Conservation (phyloP, 805 yeast species). For the Wickerhamiella kurtzmanii region DNA sequence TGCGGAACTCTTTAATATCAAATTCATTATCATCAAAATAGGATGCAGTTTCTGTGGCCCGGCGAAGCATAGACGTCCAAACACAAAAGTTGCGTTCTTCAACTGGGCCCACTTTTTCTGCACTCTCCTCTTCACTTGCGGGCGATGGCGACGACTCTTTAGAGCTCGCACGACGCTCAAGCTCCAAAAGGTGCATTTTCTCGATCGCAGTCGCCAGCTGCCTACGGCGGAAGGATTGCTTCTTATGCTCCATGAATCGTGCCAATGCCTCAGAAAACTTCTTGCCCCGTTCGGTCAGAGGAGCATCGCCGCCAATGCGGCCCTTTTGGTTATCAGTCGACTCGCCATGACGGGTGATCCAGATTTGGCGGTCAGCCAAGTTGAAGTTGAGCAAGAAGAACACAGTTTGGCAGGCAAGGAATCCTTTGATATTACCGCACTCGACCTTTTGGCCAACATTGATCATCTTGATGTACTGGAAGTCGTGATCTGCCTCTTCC, state of each 20-base stretch:
- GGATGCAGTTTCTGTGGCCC: constrained; percentile 68
- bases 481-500: constrained; percentile 46
- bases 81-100: constrained; percentile 72
- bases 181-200: constrained; percentile 31
- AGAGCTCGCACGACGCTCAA: background rate
- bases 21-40: constrained; percentile 60
- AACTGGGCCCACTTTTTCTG: constrained; percentile 21
- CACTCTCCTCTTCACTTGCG: constrained; percentile 21
- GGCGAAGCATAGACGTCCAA: constrained; percentile 78
- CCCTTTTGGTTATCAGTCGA: constrained; percentile 75
- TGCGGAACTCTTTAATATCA: constrained; percentile 75
- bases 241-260: constrained; percentile 57
- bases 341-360: constrained; percentile 94
- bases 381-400: constrained; percentile 84
- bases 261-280: constrained; percentile 62
- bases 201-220: constrained; percentile 44
- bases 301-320: constrained; percentile 82
- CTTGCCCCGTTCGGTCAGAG: constrained; percentile 62
- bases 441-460: constrained; percentile 92
- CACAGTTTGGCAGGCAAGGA: constrained; percentile 83
- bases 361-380: constrained; percentile 75
- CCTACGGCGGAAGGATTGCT: constrained; percentile 49
- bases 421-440: constrained; percentile 77
- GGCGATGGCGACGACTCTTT: constrained; percentile 12
- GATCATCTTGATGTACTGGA: constrained; percentile 87